Base-by-base conservation (phyloP, 768 basidiomycete genomes). In the Xerocomus potaroensis region DNA sequence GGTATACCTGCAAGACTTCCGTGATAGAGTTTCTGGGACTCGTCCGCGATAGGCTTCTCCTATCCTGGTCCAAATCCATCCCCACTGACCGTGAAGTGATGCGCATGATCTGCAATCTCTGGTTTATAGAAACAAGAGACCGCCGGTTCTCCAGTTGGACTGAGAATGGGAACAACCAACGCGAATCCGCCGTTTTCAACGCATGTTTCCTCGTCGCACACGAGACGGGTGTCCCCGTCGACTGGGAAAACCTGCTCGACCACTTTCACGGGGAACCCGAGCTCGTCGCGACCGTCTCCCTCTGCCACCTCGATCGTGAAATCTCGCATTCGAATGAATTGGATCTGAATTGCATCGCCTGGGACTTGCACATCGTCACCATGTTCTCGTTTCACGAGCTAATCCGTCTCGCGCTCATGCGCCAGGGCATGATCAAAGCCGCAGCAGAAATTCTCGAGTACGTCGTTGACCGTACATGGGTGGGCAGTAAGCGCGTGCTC, bases 101-200 rank as follows among this genome's bases (percentile, higher is more conserved):
- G 59, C 47, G 42, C 29, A 40, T 64, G 53, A 61, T 64, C 45
- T 61, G 57, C 43, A 44, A 57, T 23, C 57, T 64, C 14, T 64
- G 61, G 62, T 56, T 54, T 41, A 54, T 64, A 22, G 64, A 64
- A 45, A 48, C 57, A 4, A 23, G 49, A 8, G 55, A 64, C n/a
- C 42, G 50, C 3, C 29, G 48, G 5, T 64, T 66, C 24, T 61
- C 52, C 9, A 62, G 59, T 21, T 54, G 57, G 50, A 47, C 52
- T 14, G n/a, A 30, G 14, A 32, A 26, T 2, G 31, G 24, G 21
- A 48, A 23, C 11, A 21, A 47, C 18, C 61, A 64, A 27, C 62
- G 64, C n/a, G 63, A 65, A 55, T 63, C 63, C 5, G 61, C 53
- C 0, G 38, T 64, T 32, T 53, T 64, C 34, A 64, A 66, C 11